A percentile compares a stretch with the other conserved stretches of the same genome.
phyloP scores from a whole-genome alignment of 805 yeast genomes.

The Yamadazyma olivae region DNA sequence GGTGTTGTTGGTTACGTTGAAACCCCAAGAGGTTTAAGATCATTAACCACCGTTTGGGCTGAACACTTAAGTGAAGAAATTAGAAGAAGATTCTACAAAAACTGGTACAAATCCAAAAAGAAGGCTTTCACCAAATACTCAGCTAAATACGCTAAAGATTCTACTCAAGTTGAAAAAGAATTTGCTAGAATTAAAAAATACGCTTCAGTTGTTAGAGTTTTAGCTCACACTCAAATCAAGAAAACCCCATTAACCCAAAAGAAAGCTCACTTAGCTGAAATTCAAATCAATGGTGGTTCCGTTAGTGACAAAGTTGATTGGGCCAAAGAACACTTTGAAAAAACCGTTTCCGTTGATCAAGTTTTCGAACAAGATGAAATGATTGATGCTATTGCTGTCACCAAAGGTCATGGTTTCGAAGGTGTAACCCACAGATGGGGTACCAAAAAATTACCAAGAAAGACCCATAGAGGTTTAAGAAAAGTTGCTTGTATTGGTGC shows the following conservation, averaged over 20 bases:
- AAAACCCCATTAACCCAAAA: slow-evolving; percentile 98
- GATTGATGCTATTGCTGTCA: slow-evolving; percentile 98
- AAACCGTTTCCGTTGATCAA: slow-evolving; percentile 92
- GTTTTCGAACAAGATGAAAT: slow-evolving; percentile 99
- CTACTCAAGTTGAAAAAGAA: slow-evolving; percentile 88
- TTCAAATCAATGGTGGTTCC: slow-evolving; percentile 99
- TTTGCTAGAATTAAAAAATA: slow-evolving; percentile 98
- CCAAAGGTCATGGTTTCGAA: slow-evolving; percentile 99
- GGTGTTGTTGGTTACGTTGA: slow-evolving; percentile 99
- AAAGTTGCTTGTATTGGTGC: slow-evolving; percentile 99
- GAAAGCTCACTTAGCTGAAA: slow-evolving; percentile 99
- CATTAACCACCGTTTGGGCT: slow-evolving; percentile 99
- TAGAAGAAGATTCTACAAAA: slow-evolving; percentile 99
- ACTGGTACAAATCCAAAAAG: slow-evolving; percentile 99
- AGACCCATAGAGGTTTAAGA: slow-evolving; percentile 99
- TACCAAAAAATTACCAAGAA: slow-evolving; percentile 99
- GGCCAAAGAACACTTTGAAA: slow-evolving; percentile 99
- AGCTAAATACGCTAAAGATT: slow-evolving; percentile 92
- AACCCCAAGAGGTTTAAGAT: slow-evolving; percentile 99
- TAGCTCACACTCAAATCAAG: slow-evolving; percentile 99
- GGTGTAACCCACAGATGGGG: slow-evolving; percentile 99
- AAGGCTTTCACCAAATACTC: slow-evolving; percentile 99
- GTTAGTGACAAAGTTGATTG: slow-evolving; percentile 95
- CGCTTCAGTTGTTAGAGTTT: slow-evolving; percentile 97
- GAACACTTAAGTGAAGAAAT: slow-evolving; percentile 99